Conservation (phyloP, 1,284 basidiomycete species). For the Austroboletus novae-zelandiae region DNA sequence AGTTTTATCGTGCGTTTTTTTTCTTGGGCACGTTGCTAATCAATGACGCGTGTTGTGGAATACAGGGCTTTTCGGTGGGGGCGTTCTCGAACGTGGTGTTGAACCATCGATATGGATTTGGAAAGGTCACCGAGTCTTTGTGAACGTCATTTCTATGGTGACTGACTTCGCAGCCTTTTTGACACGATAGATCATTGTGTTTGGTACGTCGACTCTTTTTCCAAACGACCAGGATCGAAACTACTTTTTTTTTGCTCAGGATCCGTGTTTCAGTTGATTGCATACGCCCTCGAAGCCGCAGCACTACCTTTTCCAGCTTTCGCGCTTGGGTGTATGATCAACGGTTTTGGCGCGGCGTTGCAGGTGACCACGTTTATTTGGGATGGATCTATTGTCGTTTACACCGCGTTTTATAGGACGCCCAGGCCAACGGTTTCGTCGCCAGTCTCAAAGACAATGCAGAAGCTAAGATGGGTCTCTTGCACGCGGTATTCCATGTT, state of each 20-base stretch:
- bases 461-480: slow-evolving; percentile 31
- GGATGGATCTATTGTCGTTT: neutral
- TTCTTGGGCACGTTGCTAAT: neutral
- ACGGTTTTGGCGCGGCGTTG: slow-evolving; percentile 58
- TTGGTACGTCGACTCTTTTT: slow-evolving; percentile 21
- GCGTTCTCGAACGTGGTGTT: slow-evolving; percentile 30
- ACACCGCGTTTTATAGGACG: slow-evolving; percentile 17
- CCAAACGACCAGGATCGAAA: neutral
- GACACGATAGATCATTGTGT: slow-evolving; percentile 21
- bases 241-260: slow-evolving; percentile 20
- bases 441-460: slow-evolving; percentile 28
- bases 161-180: slow-evolving; percentile 4
- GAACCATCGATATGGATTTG: slow-evolving; percentile 31
- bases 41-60: neutral
- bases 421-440: slow-evolving; percentile 34
- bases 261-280: slow-evolving; percentile 37
- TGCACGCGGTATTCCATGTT: slow-evolving; percentile 22
- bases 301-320: slow-evolving; percentile 65
- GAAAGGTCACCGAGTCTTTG: slow-evolving; percentile 21
- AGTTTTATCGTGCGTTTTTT: slow-evolving; percentile 19
- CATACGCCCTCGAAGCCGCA: slow-evolving; percentile 52
- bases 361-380: slow-evolving; percentile 22
- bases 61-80: slow-evolving; percentile 30
- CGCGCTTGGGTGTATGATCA: slow-evolving; percentile 54
- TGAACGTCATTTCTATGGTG: neutral